phyloP scores from a whole-genome alignment of 257 asterid genomes.

The Osmanthus fragrans region DNA sequence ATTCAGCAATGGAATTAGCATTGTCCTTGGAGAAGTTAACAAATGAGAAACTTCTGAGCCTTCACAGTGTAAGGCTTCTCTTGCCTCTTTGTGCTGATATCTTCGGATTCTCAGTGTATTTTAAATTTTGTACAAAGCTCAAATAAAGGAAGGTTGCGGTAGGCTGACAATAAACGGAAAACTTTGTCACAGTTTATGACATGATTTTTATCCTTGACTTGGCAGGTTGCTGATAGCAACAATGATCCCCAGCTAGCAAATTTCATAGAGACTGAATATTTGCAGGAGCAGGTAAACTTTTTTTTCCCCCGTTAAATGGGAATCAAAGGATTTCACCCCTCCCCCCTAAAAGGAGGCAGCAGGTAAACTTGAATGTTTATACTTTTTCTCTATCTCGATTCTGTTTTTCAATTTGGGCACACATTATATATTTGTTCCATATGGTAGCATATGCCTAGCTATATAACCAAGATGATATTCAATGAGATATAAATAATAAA shows the following conservation, averaged over 20 bases:
- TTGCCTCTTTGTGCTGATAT: background rate
- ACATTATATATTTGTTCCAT: no score
- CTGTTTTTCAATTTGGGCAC: no score
- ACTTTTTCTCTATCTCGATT: no score
- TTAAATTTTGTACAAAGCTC: no score
- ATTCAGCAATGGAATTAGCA: slow-evolving; percentile 84
- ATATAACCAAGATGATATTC: no score
- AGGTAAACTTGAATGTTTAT: no score
- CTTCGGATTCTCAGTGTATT: background rate
- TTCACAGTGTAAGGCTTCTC: slow-evolving; percentile 49
- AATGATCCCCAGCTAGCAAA: slow-evolving; percentile 33
- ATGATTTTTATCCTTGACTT: background rate
- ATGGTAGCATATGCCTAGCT: no score
- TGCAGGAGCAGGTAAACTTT: slow-evolving; percentile 31
- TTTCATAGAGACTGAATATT: slow-evolving; percentile 31
- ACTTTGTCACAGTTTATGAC: background rate
- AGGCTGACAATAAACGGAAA: background rate
- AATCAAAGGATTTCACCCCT: no score
- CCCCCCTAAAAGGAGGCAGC: no score
- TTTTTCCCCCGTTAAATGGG: no score
- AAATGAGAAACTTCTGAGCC: slow-evolving; percentile 56
- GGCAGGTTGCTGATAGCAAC: slow-evolving; percentile 34
- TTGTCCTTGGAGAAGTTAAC: slow-evolving; percentile 70
- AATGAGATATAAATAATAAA: no score
- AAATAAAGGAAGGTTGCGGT: no score